Base-by-base conservation (phyloP, 192 early-diverging fungal species). In the Podila verticillata region DNA sequence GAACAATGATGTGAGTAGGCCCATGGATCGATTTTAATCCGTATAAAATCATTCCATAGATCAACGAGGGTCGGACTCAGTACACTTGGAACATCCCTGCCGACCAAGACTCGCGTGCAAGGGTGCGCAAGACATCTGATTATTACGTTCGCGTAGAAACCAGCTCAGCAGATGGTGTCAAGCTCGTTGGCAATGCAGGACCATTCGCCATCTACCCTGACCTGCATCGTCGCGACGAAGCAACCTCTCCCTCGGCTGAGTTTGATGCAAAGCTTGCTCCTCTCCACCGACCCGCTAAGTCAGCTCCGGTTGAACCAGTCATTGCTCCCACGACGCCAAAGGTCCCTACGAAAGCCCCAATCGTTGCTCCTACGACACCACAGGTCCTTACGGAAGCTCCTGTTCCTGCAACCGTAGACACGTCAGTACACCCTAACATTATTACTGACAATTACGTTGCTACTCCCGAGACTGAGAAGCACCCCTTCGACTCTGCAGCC, bases 131-230 rank as follows among this genome's bases (percentile, higher is more conserved):
- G 19, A 4, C 17, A 2, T 54, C 31, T 2, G 64, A 78, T 0
- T 78, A 78, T n/a, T 78, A 78, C 26, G 59, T 78, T 28, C 68
- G 68, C n/a, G 29, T 78, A 29, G 75, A 70, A 28, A 67, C 75
- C 24, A 57, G 22, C 12, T 65, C 75, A 2, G 32, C 30, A 0
- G 58, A 71, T 5, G 75, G 68, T 10, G 44, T 61, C n/a, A 71
- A 63, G 36, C 75, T 78, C 26, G 75, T 71, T 2, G 75, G 75
- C 6, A 78, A 78, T 32, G 68, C 47, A 26, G 75, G 68, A 20
- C 75, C 68, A 2, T 78, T 71, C 24, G 29, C 75, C 32, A 78
- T 78, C 49, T 20, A 36, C 15, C 58, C 56, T 9, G 57, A 73
- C 12, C 39, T 73, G 34, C 56, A 49, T 29, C 64, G 63, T 32